phyloP scores from a whole-genome alignment of 345 rosid species.

The Citrus maxima region DNA sequence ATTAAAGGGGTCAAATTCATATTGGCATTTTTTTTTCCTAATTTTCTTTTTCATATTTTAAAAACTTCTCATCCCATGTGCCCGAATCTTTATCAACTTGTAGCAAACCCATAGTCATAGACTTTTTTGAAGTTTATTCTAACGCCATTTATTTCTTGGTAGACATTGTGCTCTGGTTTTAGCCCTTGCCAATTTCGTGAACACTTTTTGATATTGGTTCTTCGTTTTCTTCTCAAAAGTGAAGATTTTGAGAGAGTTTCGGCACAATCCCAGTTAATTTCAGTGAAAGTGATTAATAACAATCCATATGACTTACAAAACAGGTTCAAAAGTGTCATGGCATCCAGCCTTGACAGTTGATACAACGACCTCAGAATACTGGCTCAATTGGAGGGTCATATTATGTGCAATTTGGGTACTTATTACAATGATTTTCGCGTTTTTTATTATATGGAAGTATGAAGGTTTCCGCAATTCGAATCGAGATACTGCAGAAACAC shows the following conservation, averaged over 20 bases:
- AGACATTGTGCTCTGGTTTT: background rate
- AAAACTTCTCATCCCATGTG: background rate
- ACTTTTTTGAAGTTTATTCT: background rate
- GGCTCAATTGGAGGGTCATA: slow-evolving; percentile 94
- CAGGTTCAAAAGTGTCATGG: slow-evolving; percentile 54
- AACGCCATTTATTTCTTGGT: background rate
- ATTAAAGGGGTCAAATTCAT: slow-evolving; percentile 29
- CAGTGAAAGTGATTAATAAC: background rate
- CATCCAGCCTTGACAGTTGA: slow-evolving; percentile 55
- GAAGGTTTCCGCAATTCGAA: slow-evolving; percentile 35
- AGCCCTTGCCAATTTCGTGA: too few relatives aligned
- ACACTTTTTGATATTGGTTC: background rate
- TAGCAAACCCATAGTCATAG: background rate
- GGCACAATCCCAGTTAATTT: background rate
- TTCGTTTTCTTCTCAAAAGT: background rate
- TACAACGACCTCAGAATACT: slow-evolving; percentile 63
- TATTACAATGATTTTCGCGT: slow-evolving; percentile 32
- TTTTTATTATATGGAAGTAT: slow-evolving; percentile 55
- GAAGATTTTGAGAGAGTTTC: slow-evolving; percentile 2
- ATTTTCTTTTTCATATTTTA: slow-evolving; percentile 1
- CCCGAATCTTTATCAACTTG: background rate
- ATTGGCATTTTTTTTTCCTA: background rate
- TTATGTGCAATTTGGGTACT: slow-evolving; percentile 64
- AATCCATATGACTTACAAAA: slow-evolving; percentile 36
- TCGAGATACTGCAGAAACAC: slow-evolving; percentile 22